Evolutionary conservation across 352 stramenopile species (phyloP).

Genomic region (Globisporangium ultimum): DNA sequence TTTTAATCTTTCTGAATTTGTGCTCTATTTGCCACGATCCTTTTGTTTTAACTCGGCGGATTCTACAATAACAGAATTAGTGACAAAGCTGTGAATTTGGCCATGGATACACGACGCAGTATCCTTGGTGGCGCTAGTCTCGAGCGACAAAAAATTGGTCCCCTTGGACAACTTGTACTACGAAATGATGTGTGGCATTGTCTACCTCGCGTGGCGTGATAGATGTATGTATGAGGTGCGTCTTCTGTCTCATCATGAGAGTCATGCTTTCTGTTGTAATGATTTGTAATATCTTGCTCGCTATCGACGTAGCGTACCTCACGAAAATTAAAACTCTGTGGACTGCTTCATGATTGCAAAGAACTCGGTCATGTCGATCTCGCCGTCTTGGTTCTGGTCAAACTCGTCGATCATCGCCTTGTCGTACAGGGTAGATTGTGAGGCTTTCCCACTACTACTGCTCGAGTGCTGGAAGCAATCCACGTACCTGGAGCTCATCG

Average conservation of each 20-base stretch:
- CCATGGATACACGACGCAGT: no score
- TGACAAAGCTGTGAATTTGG: no score
- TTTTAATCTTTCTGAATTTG: conserved; percentile 14
- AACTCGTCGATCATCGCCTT: conserved; percentile 95
- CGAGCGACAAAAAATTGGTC: no score
- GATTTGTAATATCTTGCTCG: neutral
- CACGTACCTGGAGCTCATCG: conserved; percentile 76
- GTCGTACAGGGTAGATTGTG: neutral
- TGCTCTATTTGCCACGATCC: conserved; percentile 4
- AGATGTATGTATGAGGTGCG: no score
- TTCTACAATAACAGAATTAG: no score
- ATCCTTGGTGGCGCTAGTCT: no score
- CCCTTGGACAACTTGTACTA: no score
- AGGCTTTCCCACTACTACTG: neutral
- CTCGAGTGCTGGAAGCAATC: neutral
- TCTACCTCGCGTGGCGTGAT: no score
- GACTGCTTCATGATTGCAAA: conserved; percentile 88
- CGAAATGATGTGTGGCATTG: no score
- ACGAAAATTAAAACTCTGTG: conserved; percentile 49
- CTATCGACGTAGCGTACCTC: neutral
- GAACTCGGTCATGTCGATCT: conserved; percentile 91
- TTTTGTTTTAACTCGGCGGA: no score
- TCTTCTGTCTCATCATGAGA: no score
- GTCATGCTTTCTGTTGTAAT: conserved; percentile 2
- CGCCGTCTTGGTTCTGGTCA: conserved; percentile 91